phyloP scores from a whole-genome alignment of 2,329 filamentous ascomycete species.

The Pseudophaeomoniella oleicola region DNA sequence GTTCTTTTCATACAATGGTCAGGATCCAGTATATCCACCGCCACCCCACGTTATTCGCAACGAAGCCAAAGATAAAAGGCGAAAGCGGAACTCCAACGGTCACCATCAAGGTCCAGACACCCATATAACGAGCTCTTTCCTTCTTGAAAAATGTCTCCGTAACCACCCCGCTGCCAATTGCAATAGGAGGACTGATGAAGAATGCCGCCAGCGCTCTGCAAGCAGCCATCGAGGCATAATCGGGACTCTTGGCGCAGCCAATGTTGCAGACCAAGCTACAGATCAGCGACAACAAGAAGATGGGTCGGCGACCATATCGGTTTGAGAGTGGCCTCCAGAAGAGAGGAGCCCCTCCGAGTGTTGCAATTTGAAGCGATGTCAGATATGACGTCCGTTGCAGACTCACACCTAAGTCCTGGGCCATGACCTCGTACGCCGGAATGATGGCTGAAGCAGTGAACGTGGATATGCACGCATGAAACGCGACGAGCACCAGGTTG shows the following conservation, averaged over 20 bases:
- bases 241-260: conserved; percentile 35
- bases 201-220: conserved; percentile 40
- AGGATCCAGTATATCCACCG: conserved; percentile 46
- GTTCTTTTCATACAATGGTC: conserved; percentile 29
- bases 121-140: conserved; percentile 40
- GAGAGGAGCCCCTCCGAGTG: conserved; percentile 38
- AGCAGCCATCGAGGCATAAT: conserved; percentile 34
- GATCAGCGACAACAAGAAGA: conserved; percentile 37
- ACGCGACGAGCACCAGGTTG: conserved; percentile 40
- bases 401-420: conserved; percentile 32
- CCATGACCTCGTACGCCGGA: conserved; percentile 38
- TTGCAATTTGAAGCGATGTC: conserved; percentile 39
- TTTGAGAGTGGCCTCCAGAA: conserved; percentile 43
- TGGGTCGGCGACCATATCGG: conserved; percentile 38
- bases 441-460: conserved; percentile 41
- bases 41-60: conserved; percentile 37
- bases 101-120: conserved; percentile 40
- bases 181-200: conserved; percentile 40
- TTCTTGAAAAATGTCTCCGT: conserved; percentile 43
- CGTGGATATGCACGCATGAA: conserved; percentile 42
- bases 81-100: conserved; percentile 32
- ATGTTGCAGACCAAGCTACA: conserved; percentile 36
- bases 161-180: conserved; percentile 43
- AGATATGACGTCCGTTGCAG: conserved; percentile 38
- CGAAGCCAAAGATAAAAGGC: conserved; percentile 25